A percentile compares a stretch with the other conserved stretches of the same genome.
Evolutionary conservation across 352 stramenopile species (phyloP).

Genomic region (Phytophthora pinifolia): DNA sequence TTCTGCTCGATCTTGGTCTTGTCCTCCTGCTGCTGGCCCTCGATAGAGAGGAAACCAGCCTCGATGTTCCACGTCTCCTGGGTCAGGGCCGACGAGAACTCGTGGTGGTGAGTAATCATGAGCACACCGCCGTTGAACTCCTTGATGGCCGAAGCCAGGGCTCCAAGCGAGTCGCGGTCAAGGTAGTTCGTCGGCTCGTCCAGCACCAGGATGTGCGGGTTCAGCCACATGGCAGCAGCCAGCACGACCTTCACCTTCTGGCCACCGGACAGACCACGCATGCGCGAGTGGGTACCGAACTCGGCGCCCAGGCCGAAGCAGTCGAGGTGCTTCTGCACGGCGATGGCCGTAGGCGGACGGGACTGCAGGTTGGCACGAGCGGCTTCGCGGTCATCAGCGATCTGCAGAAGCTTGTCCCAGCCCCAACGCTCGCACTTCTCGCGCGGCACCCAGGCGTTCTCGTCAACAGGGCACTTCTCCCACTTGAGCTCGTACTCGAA

Average conservation of each 20-base stretch:
- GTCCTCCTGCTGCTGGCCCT: conserved; percentile 84
- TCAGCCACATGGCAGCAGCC: conserved; percentile 95
- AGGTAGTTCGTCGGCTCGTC: conserved; percentile 97
- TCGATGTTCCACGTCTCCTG: conserved; percentile 96
- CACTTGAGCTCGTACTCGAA: conserved; percentile 99
- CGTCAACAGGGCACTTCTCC: conserved; percentile 91
- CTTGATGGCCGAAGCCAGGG: conserved; percentile 95
- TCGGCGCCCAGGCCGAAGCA: conserved; percentile 96
- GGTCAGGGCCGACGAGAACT: conserved; percentile 94
- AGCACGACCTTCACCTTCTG: conserved; percentile 99
- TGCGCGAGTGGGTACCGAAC: conserved; percentile 98
- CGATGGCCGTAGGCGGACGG: conserved; percentile 92
- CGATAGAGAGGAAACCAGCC: conserved; percentile 80
- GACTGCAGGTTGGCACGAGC: conserved; percentile 92
- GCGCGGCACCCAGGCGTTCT: conserved; percentile 95
- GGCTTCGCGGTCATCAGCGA: conserved; percentile 95
- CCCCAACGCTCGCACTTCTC: conserved; percentile 97
- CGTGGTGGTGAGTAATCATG: conserved; percentile 97
- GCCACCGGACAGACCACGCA: conserved; percentile 96
- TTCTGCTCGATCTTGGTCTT: conserved; percentile 93
- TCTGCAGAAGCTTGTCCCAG: conserved; percentile 97
- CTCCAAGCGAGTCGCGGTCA: conserved; percentile 96
- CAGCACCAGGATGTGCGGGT: conserved; percentile 95
- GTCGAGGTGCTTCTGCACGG: conserved; percentile 97
- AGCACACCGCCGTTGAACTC: conserved; percentile 97